A percentile compares a stretch with the other conserved stretches of the same genome.
These are phyloP conservation scores for Pseudogymnoascus sp. DNA, from an alignment of 2,329 filamentous ascomycete genomes.

Conservation along the genomic window DNA sequence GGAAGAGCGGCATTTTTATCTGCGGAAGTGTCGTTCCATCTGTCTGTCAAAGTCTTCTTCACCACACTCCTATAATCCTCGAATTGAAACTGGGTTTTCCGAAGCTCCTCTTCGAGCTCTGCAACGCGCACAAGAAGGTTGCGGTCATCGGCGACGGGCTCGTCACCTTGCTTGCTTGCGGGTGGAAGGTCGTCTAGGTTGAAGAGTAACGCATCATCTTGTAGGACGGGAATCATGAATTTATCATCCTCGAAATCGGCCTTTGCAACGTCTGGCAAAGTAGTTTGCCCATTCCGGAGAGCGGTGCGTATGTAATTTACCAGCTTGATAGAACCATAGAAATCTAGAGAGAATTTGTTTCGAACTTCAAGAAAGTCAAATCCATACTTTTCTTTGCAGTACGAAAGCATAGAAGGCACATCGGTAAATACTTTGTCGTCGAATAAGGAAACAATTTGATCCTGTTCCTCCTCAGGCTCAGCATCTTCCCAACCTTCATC, in stretches of 20 bases:
- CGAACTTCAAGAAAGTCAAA: constrained; percentile 59
- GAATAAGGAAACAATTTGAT: constrained; percentile 59
- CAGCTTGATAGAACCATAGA: constrained; percentile 63
- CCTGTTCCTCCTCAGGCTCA: constrained; percentile 54
- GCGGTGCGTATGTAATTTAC: constrained; percentile 56
- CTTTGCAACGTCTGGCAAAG: constrained; percentile 41
- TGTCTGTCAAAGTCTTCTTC: constrained; percentile 31
- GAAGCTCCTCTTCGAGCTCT: constrained; percentile 32
- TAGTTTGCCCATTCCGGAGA: constrained; percentile 34
- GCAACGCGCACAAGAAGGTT: constrained; percentile 27
- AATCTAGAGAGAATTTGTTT: constrained; percentile 54
- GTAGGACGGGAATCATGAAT: constrained; percentile 74
- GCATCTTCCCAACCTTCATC: constrained; percentile 49
- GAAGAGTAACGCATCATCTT: constrained; percentile 84
- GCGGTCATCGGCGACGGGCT: constrained; percentile 26
- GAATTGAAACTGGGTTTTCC: constrained; percentile 32
- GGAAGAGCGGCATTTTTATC: constrained; percentile 31
- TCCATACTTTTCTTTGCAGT: constrained; percentile 56
- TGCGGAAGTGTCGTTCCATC: constrained; percentile 29
- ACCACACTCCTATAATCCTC: constrained; percentile 32
- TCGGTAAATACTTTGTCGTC: constrained; percentile 58
- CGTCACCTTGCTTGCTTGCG: constrained; percentile 21
- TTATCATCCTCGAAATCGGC: constrained; percentile 65
- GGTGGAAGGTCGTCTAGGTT: constrained; percentile 70
- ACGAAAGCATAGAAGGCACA: constrained; percentile 54